A percentile compares a stretch with the other conserved stretches of the same genome.
These are phyloP conservation scores for Pseudozyma flocculosa DNA, from an alignment of 1,284 basidiomycete genomes.

Conservation along the genomic window DNA sequence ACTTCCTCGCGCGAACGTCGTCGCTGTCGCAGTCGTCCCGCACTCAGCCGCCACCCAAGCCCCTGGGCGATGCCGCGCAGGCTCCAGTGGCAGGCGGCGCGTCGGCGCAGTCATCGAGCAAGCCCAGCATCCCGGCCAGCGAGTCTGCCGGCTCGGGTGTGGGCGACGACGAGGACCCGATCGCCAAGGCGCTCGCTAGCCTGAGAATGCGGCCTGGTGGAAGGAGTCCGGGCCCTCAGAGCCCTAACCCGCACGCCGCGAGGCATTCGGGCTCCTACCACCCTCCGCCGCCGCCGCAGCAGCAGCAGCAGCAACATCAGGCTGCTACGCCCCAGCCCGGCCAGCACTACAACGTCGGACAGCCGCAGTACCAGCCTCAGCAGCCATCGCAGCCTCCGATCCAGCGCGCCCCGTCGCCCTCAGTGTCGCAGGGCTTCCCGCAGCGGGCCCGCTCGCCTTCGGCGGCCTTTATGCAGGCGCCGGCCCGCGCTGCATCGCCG, in stretches of 20 bases:
- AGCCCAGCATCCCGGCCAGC: neutral
- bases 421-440: conserved; percentile 25
- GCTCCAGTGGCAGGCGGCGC: no score
- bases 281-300: neutral
- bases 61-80: neutral
- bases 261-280: neutral
- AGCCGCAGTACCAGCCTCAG: conserved; percentile 11
- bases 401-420: conserved; percentile 32
- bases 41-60: conserved; percentile 11
- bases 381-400: conserved; percentile 28
- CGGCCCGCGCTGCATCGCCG: conserved; percentile 63
- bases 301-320: conserved; percentile 1
- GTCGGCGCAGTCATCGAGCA: neutral
- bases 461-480: conserved; percentile 74
- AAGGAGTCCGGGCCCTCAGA: conserved; percentile 34
- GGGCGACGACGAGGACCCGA: conserved; percentile 65
- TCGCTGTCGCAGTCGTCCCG: conserved; percentile 31
- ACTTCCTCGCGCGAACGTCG: conserved; percentile 48
- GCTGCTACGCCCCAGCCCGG: neutral
- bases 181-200: conserved; percentile 70
- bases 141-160: neutral
- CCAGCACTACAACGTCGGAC: neutral
- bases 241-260: conserved; percentile 12
- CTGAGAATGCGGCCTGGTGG: conserved; percentile 59
- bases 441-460: conserved; percentile 70